Evolutionary conservation across 345 rosid species (phyloP), one percentile per base, ranked within the genome.

Genomic region (Melaleuca alternifolia): DNA sequence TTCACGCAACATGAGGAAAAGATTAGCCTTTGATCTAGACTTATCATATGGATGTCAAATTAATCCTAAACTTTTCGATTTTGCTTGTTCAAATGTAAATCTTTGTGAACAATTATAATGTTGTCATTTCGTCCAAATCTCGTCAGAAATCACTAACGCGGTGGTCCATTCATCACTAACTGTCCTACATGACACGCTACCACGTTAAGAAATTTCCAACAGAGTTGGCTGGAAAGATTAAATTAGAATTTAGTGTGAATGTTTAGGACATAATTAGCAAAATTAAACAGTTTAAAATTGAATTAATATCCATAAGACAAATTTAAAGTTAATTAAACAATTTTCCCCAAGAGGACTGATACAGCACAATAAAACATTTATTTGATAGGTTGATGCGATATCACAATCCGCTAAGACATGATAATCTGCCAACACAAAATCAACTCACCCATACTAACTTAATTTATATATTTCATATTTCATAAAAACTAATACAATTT

Each of bases 101-200:
- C 18, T 61, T 3, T n/a, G 8, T 3, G 10, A 20, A 11, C 7
- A 33, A 30, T 30, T 54, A 1, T 10, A 8, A 54, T 54, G 11
- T 7, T 30, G 41, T 30, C 20, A 8, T 65, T 8, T 6, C 0
- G 1, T 5, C 33, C 44, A 30, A 62, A 62, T 65, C 15, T 30
- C 6, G 0, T 4, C 2, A 15, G 6, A 30, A 33, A 65, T 33
- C 1, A 3, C 1, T 15, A 0, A 30, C 7, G 1, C 7, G 1
- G 18, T 6, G 1, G 18, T 52, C 7, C 6, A 16, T 6, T 52
- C 16, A 15, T 5, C 16, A 6, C 7, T 7, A 4, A 3, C 14
- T 52, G 54, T 52, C 7, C 16, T 52, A 14, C 3, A 20, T 16
- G 16, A 15, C 54, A 15, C 54, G 16, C 53, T 2, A 15, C 20